Conservation (phyloP, 495 filamentous ascomycete species). For the Gamarada debralockiae region DNA sequence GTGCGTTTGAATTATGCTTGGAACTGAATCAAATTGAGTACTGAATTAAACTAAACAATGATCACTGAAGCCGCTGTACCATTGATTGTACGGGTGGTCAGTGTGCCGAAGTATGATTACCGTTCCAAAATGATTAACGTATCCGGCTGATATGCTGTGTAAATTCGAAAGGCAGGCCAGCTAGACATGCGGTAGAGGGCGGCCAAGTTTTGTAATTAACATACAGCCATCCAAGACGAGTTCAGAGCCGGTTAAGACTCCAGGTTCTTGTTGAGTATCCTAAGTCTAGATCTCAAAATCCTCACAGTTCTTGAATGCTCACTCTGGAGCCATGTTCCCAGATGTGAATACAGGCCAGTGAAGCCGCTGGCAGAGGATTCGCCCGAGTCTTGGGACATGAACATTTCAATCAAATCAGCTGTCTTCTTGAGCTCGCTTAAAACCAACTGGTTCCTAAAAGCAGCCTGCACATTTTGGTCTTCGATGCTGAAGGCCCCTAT, state of each 20-base stretch:
- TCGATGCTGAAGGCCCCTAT: slow-evolving; percentile 24
- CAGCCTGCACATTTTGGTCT: slow-evolving; percentile 21
- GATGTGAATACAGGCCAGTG: slow-evolving; percentile 11
- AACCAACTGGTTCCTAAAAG: slow-evolving; percentile 19
- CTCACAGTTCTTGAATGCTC: slow-evolving; percentile 17
- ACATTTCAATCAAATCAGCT: slow-evolving; percentile 20
- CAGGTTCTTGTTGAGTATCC: slow-evolving; percentile 10
- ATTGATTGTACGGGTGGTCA: no score
- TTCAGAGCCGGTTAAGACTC: slow-evolving; percentile 8
- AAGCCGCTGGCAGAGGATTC: slow-evolving; percentile 11
- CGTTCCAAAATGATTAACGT: no score
- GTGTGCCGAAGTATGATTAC: no score
- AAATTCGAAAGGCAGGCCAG: not conserved
- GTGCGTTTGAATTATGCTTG: no score
- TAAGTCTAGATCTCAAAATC: slow-evolving; percentile 17
- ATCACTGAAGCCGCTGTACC: no score
- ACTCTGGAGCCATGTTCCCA: slow-evolving; percentile 18
- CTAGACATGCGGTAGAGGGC: not conserved
- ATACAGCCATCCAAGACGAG: not conserved
- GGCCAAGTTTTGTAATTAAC: slow-evolving; percentile 5
- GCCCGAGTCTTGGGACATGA: slow-evolving; percentile 11
- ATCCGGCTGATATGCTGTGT: no score
- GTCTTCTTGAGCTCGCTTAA: slow-evolving; percentile 21
- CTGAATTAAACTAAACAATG: no score
- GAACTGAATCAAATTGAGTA: no score